These are phyloP conservation scores for Yamadazyma laniorum DNA, from an alignment of 805 yeast genomes.

Conservation along the genomic window DNA sequence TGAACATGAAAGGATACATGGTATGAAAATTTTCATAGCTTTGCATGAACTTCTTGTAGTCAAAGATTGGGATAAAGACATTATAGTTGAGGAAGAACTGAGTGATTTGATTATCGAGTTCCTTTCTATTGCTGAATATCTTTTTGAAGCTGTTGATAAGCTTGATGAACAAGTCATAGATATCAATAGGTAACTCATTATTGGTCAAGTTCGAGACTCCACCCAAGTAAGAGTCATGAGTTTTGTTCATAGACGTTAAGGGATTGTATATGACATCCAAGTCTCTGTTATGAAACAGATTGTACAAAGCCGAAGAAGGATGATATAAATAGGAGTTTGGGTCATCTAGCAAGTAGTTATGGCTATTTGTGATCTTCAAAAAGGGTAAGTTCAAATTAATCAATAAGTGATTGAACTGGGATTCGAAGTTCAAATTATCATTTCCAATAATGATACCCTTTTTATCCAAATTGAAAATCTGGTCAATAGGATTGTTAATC, in stretches of 20 bases:
- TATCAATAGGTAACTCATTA: constrained; percentile 35
- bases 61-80: constrained; percentile 53
- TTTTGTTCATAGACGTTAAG: constrained; percentile 27
- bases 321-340: constrained; percentile 43
- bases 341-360: constrained; percentile 40
- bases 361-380: constrained; percentile 43
- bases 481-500: constrained; percentile 42
- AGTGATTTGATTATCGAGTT: constrained; percentile 47
- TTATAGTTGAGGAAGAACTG: constrained; percentile 53
- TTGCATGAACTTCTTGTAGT: constrained; percentile 51
- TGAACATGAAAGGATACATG: constrained; percentile 47
- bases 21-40: constrained; percentile 49
- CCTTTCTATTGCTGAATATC: constrained; percentile 33
- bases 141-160: constrained; percentile 44
- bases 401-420: constrained; percentile 44
- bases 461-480: constrained; percentile 41
- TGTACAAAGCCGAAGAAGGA: constrained; percentile 36
- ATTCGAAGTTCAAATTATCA: constrained; percentile 44
- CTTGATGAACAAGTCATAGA: constrained; percentile 43
- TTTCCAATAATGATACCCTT: constrained; percentile 46
- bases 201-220: constrained; percentile 16
- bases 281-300: constrained; percentile 35
- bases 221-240: constrained; percentile 18
- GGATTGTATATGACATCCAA: constrained; percentile 41
- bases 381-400: constrained; percentile 44